A percentile compares a stretch with the other conserved stretches of the same genome.
Evolutionary conservation across 176 grass and related monocot genomes (phyloP).

Genomic region (Cymbopogon citratus): DNA sequence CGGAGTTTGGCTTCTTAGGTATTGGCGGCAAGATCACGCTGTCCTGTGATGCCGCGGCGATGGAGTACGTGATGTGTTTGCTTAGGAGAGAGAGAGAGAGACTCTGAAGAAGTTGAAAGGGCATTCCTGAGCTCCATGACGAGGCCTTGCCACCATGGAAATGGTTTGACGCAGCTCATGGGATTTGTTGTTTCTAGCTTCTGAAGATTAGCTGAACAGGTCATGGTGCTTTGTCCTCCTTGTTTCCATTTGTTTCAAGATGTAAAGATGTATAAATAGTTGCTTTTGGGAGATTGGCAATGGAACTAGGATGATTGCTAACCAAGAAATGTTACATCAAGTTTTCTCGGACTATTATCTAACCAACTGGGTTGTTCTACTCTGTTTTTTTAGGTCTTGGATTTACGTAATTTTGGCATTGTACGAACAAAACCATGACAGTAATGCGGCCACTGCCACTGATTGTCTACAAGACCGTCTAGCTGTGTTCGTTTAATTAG

Average conservation of each 20-base stretch:
- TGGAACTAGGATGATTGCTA: neutral
- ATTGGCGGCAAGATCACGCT: constrained; percentile 40
- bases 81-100: constrained; percentile 27
- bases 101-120: constrained; percentile 42
- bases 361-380: neutral
- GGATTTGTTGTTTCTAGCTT: neutral
- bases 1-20: constrained; percentile 40
- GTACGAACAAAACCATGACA: neutral
- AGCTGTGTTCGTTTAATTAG: too few species aligned
- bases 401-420: neutral
- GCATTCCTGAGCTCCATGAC: constrained; percentile 23
- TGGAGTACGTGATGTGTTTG: constrained; percentile 47
- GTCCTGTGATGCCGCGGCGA: constrained; percentile 10
- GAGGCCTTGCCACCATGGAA: neutral
- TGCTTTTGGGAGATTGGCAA: neutral
- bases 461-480: too few species aligned
- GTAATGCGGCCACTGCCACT: too few species aligned
- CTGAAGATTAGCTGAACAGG: neutral
- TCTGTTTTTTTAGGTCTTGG: neutral
- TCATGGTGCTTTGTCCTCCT: neutral
- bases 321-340: neutral
- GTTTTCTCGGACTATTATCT: too few species aligned
- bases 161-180: neutral
- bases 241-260: neutral
- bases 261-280: constrained; percentile 17